phyloP scores from a whole-genome alignment of 495 filamentous ascomycete species.

The Lasiosphaeriaceae sp. region DNA sequence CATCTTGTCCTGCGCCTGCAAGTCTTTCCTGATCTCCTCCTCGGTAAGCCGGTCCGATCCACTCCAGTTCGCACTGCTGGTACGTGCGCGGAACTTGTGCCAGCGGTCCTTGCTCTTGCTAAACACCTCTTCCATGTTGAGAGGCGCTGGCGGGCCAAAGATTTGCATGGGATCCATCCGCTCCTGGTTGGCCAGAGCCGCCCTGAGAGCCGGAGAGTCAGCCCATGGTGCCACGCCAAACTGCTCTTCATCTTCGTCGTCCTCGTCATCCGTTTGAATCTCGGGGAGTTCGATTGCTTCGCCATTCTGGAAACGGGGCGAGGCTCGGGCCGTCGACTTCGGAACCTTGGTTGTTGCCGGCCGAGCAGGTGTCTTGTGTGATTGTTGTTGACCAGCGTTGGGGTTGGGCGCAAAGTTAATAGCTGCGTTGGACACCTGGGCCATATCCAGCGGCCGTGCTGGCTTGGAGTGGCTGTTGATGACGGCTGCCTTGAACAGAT shows the following conservation, averaged over 20 bases:
- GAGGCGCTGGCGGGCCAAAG: conserved; percentile 80
- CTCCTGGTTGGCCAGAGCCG: conserved; percentile 70
- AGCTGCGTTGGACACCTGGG: conserved; percentile 77
- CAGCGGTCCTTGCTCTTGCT: conserved; percentile 72
- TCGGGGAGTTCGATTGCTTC: conserved; percentile 84
- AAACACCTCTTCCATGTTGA: conserved; percentile 96
- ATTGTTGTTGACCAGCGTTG: conserved; percentile 45
- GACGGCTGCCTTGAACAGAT: conserved; percentile 46
- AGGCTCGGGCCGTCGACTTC: conserved; percentile 60
- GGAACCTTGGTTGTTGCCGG: conserved; percentile 34
- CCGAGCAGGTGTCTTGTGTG: conserved; percentile 60
- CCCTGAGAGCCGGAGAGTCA: conserved; percentile 71
- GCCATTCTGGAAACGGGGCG: conserved; percentile 73
- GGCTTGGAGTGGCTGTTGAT: conserved; percentile 53
- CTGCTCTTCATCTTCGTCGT: conserved; percentile 61
- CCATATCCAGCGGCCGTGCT: conserved; percentile 68
- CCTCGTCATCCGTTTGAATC: conserved; percentile 82
- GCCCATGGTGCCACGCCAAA: conserved; percentile 76
- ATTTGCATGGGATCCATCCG: conserved; percentile 77
- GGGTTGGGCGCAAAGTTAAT: conserved; percentile 81
- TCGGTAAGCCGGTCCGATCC: conserved; percentile 83
- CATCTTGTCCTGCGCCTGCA: conserved; percentile 75
- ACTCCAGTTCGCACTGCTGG: conserved; percentile 91
- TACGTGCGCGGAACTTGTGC: conserved; percentile 80
- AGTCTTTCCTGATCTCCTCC: conserved; percentile 78